Conservation (phyloP, 352 stramenopile species). For the Ophiocytium majus region DNA sequence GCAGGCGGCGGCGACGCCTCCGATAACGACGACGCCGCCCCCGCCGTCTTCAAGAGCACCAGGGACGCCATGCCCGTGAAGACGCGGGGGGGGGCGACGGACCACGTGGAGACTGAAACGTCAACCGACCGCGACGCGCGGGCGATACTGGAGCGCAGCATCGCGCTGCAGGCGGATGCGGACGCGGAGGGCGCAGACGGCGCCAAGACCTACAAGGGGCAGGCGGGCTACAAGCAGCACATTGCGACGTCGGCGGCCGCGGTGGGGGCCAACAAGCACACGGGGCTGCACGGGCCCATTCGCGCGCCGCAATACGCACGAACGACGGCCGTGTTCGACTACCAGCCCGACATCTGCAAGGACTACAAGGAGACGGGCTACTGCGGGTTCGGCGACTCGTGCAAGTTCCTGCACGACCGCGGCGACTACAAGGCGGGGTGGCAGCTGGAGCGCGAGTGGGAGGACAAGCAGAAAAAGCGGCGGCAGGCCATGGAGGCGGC, state of each 20-base stretch:
- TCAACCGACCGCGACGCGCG: slow-evolving; percentile 39
- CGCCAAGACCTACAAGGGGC: slow-evolving; percentile 39
- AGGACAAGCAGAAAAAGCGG: slow-evolving; percentile 80
- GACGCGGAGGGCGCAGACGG: slow-evolving; percentile 24
- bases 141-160: slow-evolving; percentile 50
- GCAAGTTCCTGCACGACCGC: slow-evolving; percentile 98
- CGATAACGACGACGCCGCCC: slow-evolving; percentile 30
- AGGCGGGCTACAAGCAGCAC: slow-evolving; percentile 52
- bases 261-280: slow-evolving; percentile 50
- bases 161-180: background rate
- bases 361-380: slow-evolving; percentile 99
- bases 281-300: slow-evolving; percentile 81
- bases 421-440: slow-evolving; percentile 95
- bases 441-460: slow-evolving; percentile 93
- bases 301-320: slow-evolving; percentile 87
- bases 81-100: slow-evolving; percentile 36
- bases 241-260: slow-evolving; percentile 40
- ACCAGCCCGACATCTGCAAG: slow-evolving; percentile 97
- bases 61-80: slow-evolving; percentile 41
- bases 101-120: slow-evolving; percentile 47
- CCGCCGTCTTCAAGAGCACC: slow-evolving; percentile 33
- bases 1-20: slow-evolving; percentile 33
- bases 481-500: slow-evolving; percentile 50
- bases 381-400: slow-evolving; percentile 90
- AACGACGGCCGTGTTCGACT: slow-evolving; percentile 93